Evolutionary conservation across 345 rosid genomes (phyloP).

Genomic region (Pugionium cornutum): DNA sequence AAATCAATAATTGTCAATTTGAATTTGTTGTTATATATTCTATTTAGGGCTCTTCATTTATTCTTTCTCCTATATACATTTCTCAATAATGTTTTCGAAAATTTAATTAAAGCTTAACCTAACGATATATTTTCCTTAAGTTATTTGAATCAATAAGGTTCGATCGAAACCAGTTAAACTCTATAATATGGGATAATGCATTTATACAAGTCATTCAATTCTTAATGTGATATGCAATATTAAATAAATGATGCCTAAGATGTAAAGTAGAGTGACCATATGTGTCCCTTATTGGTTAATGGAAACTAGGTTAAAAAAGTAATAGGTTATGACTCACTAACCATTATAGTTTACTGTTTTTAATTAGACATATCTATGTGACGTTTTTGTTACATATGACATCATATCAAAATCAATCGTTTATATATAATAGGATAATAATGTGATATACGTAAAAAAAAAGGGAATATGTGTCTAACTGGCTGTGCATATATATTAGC

Average conservation of each 20-base stretch:
- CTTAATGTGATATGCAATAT: slow-evolving; percentile 14
- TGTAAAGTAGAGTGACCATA: slow-evolving; percentile 32
- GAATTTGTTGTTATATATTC: not conserved
- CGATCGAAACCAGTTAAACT: too few species aligned
- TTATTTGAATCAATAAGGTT: too few species aligned
- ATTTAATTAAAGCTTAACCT: slow-evolving; percentile 30
- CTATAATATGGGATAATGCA: too few species aligned
- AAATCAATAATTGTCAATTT: not conserved
- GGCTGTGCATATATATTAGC: too few species aligned
- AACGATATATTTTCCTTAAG: not conserved
- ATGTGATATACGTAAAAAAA: too few species aligned
- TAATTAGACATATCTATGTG: not conserved
- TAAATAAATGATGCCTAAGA: not conserved
- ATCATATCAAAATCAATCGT: not conserved
- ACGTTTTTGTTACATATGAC: not conserved
- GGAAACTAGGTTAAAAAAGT: slow-evolving; percentile 31
- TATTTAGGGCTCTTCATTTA: slow-evolving; percentile 16
- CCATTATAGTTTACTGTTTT: slow-evolving; percentile 21
- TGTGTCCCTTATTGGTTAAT: slow-evolving; percentile 36
- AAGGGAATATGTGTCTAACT: too few species aligned
- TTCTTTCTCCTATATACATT: slow-evolving; percentile 20
- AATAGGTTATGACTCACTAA: slow-evolving; percentile 43
- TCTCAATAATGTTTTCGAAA: not conserved
- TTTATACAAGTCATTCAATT: not conserved
- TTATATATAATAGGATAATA: too few species aligned